Percentiles rank a stretch among this genome's conserved stretches.
Evolutionary conservation across 2,329 filamentous ascomycete species (phyloP).

Genomic region (Shiraia sp.): DNA sequence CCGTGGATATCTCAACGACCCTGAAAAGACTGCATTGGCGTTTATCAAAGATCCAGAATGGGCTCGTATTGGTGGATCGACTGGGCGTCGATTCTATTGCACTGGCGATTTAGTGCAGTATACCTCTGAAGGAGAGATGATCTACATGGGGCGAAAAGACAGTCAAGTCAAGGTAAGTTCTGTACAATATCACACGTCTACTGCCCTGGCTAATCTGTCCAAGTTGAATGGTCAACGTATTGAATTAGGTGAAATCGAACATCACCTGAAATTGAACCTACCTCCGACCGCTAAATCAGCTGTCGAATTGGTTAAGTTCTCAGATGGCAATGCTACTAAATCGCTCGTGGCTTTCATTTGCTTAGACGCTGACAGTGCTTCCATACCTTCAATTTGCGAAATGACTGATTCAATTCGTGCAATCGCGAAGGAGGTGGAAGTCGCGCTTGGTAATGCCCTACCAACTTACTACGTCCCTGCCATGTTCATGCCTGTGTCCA

Average conservation of each 20-base stretch:
- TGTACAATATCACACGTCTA: conserved; percentile 21
- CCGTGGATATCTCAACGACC: conserved; percentile 39
- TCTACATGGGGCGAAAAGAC: conserved; percentile 42
- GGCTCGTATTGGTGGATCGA: conserved; percentile 21
- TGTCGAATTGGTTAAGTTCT: conserved; percentile 47
- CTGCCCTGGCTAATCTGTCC: conserved; percentile 34
- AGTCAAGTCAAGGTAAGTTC: conserved; percentile 38
- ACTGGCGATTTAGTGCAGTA: conserved; percentile 41
- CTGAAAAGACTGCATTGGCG: conserved; percentile 32
- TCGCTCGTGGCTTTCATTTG: conserved; percentile 37
- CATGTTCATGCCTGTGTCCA: conserved; percentile 48
- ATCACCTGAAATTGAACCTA: conserved; percentile 46
- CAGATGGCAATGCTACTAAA: conserved; percentile 27
- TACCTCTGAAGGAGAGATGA: conserved; percentile 38
- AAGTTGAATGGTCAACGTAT: conserved; percentile 51
- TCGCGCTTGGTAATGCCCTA: conserved; percentile 33
- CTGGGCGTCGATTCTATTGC: conserved; percentile 33
- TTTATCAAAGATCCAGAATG: conserved; percentile 37
- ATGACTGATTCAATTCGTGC: conserved; percentile 23
- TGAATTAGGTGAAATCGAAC: conserved; percentile 52
- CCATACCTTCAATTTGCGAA: conserved; percentile 15
- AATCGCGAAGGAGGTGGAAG: conserved; percentile 29
- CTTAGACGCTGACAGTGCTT: conserved; percentile 12
- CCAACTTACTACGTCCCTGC: conserved; percentile 52
- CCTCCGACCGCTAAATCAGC: conserved; percentile 45